These are phyloP conservation scores for Grigorovia jiainica DNA, from an alignment of 805 yeast species.

Conservation along the genomic window DNA sequence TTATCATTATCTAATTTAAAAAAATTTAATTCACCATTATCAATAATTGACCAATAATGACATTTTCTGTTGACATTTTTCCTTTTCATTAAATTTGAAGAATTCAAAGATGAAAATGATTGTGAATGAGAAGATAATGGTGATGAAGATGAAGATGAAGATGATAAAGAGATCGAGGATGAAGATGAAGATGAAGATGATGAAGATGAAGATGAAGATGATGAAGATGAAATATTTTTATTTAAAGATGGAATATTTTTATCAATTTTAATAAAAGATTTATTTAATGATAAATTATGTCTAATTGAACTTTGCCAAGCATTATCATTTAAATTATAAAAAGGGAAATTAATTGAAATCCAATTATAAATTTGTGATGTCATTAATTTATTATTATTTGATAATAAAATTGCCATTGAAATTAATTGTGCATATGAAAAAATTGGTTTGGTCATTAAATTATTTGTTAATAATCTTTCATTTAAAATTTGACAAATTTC, in stretches of 20 bases:
- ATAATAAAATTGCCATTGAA: conserved; percentile 83
- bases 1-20: background rate
- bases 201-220: no score
- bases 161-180: no score
- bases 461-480: background rate
- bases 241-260: background rate
- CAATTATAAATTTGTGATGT: conserved; percentile 79
- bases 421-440: conserved; percentile 87
- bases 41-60: background rate
- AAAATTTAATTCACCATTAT: background rate
- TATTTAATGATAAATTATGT: conserved; percentile 86
- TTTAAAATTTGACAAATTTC: background rate
- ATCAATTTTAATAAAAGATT: conserved; percentile 64
- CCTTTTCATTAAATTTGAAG: background rate
- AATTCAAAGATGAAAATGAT: no score
- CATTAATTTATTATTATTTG: conserved; percentile 62
- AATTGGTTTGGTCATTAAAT: conserved; percentile 54
- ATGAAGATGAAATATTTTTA: no score
- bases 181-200: no score
- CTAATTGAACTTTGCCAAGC: conserved; percentile 98
- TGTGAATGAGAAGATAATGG: no score
- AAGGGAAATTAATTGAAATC: conserved; percentile 78
- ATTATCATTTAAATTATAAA: conserved; percentile 69
- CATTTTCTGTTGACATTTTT: background rate
- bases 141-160: no score